These are phyloP conservation scores for Meyerozyma carpophila DNA, from an alignment of 1,139 yeast genomes.

Conservation along the genomic window DNA sequence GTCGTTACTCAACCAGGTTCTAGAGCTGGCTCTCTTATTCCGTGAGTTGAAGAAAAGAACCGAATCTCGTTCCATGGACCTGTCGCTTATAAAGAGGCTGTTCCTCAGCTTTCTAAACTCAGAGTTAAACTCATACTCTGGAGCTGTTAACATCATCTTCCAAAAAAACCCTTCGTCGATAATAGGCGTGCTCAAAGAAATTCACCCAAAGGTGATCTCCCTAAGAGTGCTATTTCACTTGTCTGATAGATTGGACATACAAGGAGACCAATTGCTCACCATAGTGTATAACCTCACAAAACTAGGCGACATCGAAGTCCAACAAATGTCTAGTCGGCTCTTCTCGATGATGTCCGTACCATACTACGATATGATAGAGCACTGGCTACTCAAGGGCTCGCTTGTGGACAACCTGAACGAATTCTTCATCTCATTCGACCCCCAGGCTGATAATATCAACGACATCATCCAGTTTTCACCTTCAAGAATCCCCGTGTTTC, in stretches of 20 bases:
- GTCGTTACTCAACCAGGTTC: conserved; percentile 49
- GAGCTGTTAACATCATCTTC: conserved; percentile 50
- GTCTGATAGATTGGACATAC: conserved; percentile 27
- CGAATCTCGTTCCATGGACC: conserved; percentile 15
- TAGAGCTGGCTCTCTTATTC: conserved; percentile 74
- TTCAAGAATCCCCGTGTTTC: conserved; percentile 55
- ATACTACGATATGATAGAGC: conserved; percentile 54
- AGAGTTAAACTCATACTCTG: conserved; percentile 50
- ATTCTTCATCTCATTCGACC: conserved; percentile 54
- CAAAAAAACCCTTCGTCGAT: conserved; percentile 29
- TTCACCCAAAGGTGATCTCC: conserved; percentile 47
- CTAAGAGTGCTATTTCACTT: conserved; percentile 53
- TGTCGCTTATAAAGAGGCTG: conserved; percentile 60
- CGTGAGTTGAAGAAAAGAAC: conserved; percentile 33
- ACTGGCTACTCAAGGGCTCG: conserved; percentile 72
- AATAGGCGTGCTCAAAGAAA: conserved; percentile 36
- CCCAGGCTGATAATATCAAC: conserved; percentile 24
- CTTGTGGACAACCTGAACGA: conserved; percentile 50
- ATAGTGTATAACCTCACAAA: conserved; percentile 45
- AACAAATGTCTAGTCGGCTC: conserved; percentile 37
- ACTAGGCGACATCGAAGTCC: conserved; percentile 60
- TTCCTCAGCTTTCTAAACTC: conserved; percentile 51
- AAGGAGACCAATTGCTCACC: conserved; percentile 56
- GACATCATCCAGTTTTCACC: conserved; percentile 30
- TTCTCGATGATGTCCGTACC: conserved; percentile 50